A percentile compares a stretch with the other conserved stretches of the same genome.
Conservation (phyloP, 2,329 filamentous ascomycete species). For the Nigrospora osmanthi region DNA sequence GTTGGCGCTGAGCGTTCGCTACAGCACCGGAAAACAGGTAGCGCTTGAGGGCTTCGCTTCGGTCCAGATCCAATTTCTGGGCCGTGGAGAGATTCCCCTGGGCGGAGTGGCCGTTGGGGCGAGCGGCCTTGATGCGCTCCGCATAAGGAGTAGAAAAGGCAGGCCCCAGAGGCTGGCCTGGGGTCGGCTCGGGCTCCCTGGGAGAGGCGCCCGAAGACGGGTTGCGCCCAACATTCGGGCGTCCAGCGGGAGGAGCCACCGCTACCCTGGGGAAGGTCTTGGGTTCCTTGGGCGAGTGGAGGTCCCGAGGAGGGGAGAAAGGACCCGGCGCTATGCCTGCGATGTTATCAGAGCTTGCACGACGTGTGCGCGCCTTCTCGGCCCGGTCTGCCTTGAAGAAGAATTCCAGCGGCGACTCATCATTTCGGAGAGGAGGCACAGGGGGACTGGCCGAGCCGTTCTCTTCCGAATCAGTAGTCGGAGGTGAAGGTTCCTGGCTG, state of each 20-base stretch:
- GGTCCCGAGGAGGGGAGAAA: constrained; percentile 42
- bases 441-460: constrained; percentile 33
- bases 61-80: constrained; percentile 16
- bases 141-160: constrained; percentile 62
- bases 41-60: constrained; percentile 46
- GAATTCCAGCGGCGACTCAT: constrained; percentile 75
- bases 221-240: constrained; percentile 30
- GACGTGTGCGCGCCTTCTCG: constrained; percentile 57
- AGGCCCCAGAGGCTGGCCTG: constrained; percentile 48
- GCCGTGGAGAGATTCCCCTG: constrained; percentile 10
- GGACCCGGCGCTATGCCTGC: constrained; percentile 27
- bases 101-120: constrained; percentile 18
- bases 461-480: constrained; percentile 44
- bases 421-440: constrained; percentile 18
- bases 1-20: not conserved
- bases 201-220: constrained; percentile 52
- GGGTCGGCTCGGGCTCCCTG: constrained; percentile 49
- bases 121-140: constrained; percentile 52
- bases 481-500: constrained; percentile 40
- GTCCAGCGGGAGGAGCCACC: constrained; percentile 21
- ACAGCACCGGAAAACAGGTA: constrained; percentile 40
- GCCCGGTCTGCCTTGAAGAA: constrained; percentile 84
- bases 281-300: constrained; percentile 22
- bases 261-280: constrained; percentile 21
- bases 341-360: constrained; percentile 41